Evolutionary conservation across 192 early-diverging fungal genomes (phyloP), one percentile per base, ranked within the genome.

Genomic region (Coemansia sp.): DNA sequence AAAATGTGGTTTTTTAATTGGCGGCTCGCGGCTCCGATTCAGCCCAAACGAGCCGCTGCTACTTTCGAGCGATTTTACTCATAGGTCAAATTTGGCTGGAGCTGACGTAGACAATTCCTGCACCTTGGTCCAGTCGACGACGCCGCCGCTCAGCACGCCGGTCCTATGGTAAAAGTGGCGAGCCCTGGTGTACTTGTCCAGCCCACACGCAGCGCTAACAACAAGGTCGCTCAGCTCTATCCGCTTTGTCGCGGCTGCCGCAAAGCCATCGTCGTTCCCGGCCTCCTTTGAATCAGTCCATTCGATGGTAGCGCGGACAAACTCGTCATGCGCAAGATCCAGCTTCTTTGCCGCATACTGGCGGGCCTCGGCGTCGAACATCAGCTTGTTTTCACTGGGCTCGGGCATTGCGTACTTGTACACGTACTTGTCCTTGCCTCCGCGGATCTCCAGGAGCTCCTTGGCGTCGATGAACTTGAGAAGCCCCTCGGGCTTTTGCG

Each of bases 401-500:
- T 71, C 69, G 29, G 85, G 83, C 50, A 49, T 61, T 6, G 81
- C 49, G 61, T 87, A 91, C 58, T 85, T 52, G 74, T 84, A 91
- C 64, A 56, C 73, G 79, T 85, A 87, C 34, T 71, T 71, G 59
- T 88, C 74, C 38, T 78, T 69, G 43, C 93, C 94, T n/a, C 88
- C 88, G 15, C 91, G 85, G 54, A 54, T 79, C 58, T 77, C 70
- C 35, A 89, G 87, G n/a, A 96, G 63, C 59, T 87, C 70, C 14
- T 81, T 75, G 5, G 72, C 70, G 43, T 87, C 84, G 43, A 97
- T 89, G 56, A 85, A 88, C 40, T 89, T 75, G 22, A 79, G 69
- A 25, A 94, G 66, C 8, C 89, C 87, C 33, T 92, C 87, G 58
- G 88, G 67, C 38, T 74, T 83, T 34, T 89, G 87, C 15, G 90